Evolutionary conservation across 192 early-diverging fungal genomes (phyloP).

Genomic region (Podila epigama): DNA sequence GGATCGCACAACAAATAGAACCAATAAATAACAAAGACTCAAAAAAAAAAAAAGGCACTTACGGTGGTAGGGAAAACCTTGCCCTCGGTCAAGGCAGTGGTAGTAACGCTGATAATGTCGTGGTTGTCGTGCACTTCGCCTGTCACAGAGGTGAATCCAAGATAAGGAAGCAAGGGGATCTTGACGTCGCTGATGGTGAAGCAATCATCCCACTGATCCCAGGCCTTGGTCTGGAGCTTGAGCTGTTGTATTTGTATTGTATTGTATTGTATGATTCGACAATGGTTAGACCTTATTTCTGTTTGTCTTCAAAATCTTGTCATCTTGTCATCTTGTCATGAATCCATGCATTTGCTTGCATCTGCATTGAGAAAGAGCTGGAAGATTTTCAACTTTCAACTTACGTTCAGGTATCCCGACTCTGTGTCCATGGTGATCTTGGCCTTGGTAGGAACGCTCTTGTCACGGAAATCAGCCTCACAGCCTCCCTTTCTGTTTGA

Average conservation of each 20-base stretch:
- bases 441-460: constrained; percentile 65
- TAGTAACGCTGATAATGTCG: constrained; percentile 58
- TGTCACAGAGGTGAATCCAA: constrained; percentile 93
- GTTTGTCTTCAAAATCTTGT: no score
- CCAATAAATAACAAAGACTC: neutral
- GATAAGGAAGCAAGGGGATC: constrained; percentile 77
- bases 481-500: constrained; percentile 68
- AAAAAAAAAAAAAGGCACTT: neutral
- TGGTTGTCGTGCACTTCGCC: constrained; percentile 86
- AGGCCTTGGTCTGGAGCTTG: constrained; percentile 52
- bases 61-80: neutral
- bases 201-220: constrained; percentile 84
- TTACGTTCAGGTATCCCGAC: constrained; percentile 18
- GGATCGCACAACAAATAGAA: no score
- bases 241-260: constrained; percentile 28
- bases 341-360: no score
- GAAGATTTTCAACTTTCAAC: neutral
- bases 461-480: constrained; percentile 80
- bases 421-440: constrained; percentile 80
- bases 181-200: constrained; percentile 82
- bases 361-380: neutral
- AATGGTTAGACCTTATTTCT: no score
- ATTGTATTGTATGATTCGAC: no score
- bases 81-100: constrained; percentile 35
- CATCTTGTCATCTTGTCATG: no score